Evolutionary conservation across 2,329 filamentous ascomycete genomes (phyloP), one percentile per base, ranked within the genome.

Genomic region (Camillea tinctor): DNA sequence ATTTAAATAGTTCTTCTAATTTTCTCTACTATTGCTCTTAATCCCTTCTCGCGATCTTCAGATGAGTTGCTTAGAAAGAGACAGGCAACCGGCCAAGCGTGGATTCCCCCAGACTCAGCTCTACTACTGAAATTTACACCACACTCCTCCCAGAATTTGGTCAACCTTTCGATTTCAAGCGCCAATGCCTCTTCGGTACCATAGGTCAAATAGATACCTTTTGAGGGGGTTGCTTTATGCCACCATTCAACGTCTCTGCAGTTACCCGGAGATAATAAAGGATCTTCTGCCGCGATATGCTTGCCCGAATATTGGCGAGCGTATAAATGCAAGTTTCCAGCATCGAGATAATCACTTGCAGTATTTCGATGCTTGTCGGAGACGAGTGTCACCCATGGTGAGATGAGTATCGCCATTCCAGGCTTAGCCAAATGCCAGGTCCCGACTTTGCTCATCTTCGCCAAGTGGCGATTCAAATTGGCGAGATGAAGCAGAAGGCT

Each of bases 81-180:
- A 52, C 80, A 80, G 9, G 88, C 89, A 20, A 96, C 88, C 0
- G 91, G 91, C 92, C 92, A 96, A 11, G 88, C 91, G 74, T 96
- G 92, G 60, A 95, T 88, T 2, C 86, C 88, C 15, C 85, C 88
- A 24, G 80, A 75, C 65, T 91, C 86, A 69, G 86, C 84, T 67
- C 84, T 79, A 58, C 80, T 80, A 57, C 81, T 78, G n/a, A 89
- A 80, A 44, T 81, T 72, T 36, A 85, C 74, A 2, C 82, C 82
- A 15, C 81, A 79, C 54, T 80, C 80, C 59, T 80, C 77, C 59
- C 91, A 77, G 26, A 84, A 74, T 13, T 75, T 73, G 13, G 90
- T 77, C 61, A 92, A 76, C 22, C 81, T 79, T 64, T 84, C 79
- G 19, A 91, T 88, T 64, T 93, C 90, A 0, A 86, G 83, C 1